These are phyloP conservation scores for Malbranchea cinnamomea DNA, from an alignment of 2,329 filamentous ascomycete genomes.

Conservation along the genomic window DNA sequence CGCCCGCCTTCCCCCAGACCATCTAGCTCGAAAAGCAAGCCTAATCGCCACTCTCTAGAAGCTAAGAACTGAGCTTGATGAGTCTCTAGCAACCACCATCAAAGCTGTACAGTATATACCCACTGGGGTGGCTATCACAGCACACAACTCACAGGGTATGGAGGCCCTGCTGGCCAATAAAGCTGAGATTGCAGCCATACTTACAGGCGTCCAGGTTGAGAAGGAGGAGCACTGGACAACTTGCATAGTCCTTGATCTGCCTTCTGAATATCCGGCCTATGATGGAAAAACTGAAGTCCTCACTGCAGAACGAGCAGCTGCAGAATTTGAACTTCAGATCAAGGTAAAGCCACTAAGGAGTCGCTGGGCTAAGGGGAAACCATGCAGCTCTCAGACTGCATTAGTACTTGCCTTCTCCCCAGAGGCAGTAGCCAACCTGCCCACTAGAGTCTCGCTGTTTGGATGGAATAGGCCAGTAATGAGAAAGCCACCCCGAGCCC, in stretches of 20 bases:
- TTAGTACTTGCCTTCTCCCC: neutral
- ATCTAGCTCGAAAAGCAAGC: conserved; percentile 1
- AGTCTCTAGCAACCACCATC: conserved; percentile 1
- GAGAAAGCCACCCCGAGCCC: neutral
- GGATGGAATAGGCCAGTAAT: neutral
- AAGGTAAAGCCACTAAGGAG: neutral
- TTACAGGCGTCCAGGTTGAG: neutral
- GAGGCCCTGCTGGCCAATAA: neutral
- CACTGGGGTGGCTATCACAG: conserved; percentile 1
- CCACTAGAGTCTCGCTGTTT: neutral
- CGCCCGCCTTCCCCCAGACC: neutral
- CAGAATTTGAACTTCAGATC: neutral
- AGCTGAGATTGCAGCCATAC: neutral
- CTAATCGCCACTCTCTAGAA: conserved; percentile 1
- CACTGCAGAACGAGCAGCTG: neutral
- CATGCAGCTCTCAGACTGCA: neutral
- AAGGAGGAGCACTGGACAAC: conserved; percentile 1
- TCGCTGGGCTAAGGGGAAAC: neutral
- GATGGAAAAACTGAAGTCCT: too few species aligned
- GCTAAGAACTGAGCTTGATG: neutral
- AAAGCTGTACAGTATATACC: conserved; percentile 1
- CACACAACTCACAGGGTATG: neutral
- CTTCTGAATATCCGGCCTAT: too few species aligned
- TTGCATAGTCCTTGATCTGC: conserved; percentile 1
- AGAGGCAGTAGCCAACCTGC: neutral